A percentile compares a stretch with the other conserved stretches of the same genome.
These are phyloP conservation scores for Alternaria tenuissima DNA, from an alignment of 2,329 filamentous ascomycete species.

Conservation along the genomic window DNA sequence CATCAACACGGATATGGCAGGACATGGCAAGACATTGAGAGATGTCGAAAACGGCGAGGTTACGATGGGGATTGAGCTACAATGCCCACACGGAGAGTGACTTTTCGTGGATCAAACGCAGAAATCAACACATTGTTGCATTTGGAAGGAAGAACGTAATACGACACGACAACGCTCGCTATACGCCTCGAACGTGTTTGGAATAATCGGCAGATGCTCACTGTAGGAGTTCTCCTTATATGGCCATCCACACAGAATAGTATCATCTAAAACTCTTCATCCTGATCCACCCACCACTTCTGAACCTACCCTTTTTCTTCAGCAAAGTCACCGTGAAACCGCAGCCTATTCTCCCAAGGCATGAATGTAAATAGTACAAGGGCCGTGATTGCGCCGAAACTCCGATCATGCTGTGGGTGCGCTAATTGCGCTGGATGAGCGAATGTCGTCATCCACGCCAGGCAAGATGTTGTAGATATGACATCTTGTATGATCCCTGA, in stretches of 20 bases:
- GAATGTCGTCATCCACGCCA: not conserved
- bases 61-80: not conserved
- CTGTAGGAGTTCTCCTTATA: not conserved
- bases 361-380: constrained; percentile 4
- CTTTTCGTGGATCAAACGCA: not conserved
- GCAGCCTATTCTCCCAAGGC: not conserved
- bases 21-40: not conserved
- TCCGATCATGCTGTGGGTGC: not conserved
- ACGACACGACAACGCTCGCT: constrained; percentile 2
- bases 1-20: not conserved
- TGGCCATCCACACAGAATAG: not conserved
- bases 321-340: not conserved
- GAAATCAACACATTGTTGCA: not conserved
- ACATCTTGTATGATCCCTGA: not conserved
- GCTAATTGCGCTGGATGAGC: not conserved
- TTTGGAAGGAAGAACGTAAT: not conserved
- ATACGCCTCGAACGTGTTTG: not conserved
- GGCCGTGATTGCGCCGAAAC: not conserved
- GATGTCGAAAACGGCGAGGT: not conserved
- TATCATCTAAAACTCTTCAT: not conserved
- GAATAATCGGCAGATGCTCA: constrained; percentile 1
- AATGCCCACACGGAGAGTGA: not conserved
- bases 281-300: not conserved
- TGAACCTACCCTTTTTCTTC: not conserved
- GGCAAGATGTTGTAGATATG: not conserved